Base-by-base conservation (phyloP, 768 basidiomycete genomes). In the Mycena olivaceomarginata region DNA sequence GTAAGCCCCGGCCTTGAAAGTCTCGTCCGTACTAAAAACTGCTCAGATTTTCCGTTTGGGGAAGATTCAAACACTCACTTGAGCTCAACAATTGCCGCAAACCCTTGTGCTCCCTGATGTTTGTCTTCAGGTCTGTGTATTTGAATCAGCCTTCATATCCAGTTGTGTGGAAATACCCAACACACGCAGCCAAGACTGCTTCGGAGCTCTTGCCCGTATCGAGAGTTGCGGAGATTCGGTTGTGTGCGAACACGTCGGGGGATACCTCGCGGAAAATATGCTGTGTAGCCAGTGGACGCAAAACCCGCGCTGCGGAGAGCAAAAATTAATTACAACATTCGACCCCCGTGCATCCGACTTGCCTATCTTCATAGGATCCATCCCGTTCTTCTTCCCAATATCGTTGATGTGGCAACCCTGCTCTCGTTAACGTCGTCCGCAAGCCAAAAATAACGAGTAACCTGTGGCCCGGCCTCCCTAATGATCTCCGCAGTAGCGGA, bases 261-360 rank as follows among this genome's bases (percentile, higher is more conserved):
- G 80, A 69, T 9, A 86, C 82, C 70, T 86, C 85, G 5, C 72
- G 70, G 73, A 84, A 85, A 56, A 85, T 81, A 67, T 86, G 83
- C 37, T 81, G 74, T 1, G 84, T 81, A 9, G 82, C 79, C 12
- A 86, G 78, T 15, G 82, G 70, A n/a, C 85, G 81, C n/a, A 86
- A 69, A 18, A 83, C 76, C 22, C 84, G 82, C 15, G 79, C 83
- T 84, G 67, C 16, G 20, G 53, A 40, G 25, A 40, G 7, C 8
- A 25, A 16, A 15, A 40, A 11, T 62, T 41, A 4, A 16, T 39
- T 12, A 18, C 59, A 39, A 7, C 2, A 40, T 0, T 20, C 16
- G n/a, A 63, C 0, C 56, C 8, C 18, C 10, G 62, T 41, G 20
- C 11, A 41, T 18, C 16, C 53, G 13, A 41, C 70, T 51, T 53